These are phyloP conservation scores for Aspergillus tamarii DNA, from an alignment of 2,329 filamentous ascomycete species.

Conservation along the genomic window DNA sequence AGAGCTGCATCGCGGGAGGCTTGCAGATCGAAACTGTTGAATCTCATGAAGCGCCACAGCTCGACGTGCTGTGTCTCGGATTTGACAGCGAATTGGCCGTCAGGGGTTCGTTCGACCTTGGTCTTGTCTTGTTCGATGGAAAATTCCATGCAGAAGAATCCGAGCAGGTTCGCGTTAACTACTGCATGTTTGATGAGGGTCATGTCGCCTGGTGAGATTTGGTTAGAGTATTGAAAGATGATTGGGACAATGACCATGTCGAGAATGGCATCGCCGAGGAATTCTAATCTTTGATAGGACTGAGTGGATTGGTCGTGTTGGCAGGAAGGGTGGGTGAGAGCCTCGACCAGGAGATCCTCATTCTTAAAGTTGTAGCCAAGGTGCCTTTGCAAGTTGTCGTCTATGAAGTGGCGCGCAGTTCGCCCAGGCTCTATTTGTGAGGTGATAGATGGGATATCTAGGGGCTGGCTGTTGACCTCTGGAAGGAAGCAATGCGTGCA, in stretches of 20 bases:
- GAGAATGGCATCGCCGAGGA: slow-evolving; percentile 82
- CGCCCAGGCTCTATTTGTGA: neutral
- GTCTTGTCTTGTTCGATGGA: slow-evolving; percentile 21
- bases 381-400: slow-evolving; percentile 21
- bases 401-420: slow-evolving; percentile 16
- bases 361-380: slow-evolving; percentile 73
- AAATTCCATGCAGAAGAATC: slow-evolving; percentile 70
- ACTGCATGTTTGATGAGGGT: slow-evolving; percentile 74
- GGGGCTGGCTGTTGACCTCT: slow-evolving; percentile 45
- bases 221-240: slow-evolving; percentile 29
- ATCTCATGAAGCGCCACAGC: slow-evolving; percentile 72
- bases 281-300: slow-evolving; percentile 78
- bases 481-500: slow-evolving; percentile 71
- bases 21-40: slow-evolving; percentile 18
- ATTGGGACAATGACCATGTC: slow-evolving; percentile 72
- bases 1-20: slow-evolving; percentile 23
- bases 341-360: slow-evolving; percentile 71
- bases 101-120: slow-evolving; percentile 10
- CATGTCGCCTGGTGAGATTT: slow-evolving; percentile 64
- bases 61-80: slow-evolving; percentile 40
- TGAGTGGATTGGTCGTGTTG: slow-evolving; percentile 54
- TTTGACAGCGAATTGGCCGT: slow-evolving; percentile 29
- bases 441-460: slow-evolving; percentile 12
- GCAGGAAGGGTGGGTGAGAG: slow-evolving; percentile 76
- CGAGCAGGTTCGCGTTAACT: slow-evolving; percentile 79